These are phyloP conservation scores for Leishmania major DNA, from an alignment of 208 protist genomes.

Conservation along the genomic window DNA sequence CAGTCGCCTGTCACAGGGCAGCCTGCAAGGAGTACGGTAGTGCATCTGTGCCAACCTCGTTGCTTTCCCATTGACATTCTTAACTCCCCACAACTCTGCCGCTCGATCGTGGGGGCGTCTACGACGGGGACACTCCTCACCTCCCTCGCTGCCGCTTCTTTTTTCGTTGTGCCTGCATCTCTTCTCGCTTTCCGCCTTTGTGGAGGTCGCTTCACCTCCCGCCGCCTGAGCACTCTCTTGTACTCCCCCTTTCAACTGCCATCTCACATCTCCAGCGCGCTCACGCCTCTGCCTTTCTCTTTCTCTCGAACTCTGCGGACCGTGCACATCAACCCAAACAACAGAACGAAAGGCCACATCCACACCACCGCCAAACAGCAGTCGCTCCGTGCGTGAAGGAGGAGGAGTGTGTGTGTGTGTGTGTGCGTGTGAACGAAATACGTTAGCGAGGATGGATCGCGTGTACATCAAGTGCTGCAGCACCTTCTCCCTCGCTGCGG, in stretches of 20 bases:
- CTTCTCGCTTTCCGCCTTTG: conserved; percentile 8
- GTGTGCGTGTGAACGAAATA: background rate
- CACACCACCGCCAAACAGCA: background rate
- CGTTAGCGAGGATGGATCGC: conserved; percentile 32
- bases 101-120: background rate
- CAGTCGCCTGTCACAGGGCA: background rate
- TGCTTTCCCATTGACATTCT: background rate
- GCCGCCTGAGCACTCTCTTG: background rate
- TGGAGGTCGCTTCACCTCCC: background rate
- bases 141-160: conserved; percentile 1
- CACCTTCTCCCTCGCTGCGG: conserved; percentile 34
- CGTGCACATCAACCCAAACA: no score
- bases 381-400: background rate
- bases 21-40: background rate
- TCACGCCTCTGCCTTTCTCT: background rate
- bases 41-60: background rate
- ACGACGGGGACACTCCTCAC: background rate
- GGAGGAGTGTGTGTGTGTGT: background rate
- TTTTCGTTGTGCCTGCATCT: conserved; percentile 13
- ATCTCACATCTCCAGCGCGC: background rate
- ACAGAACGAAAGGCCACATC: background rate
- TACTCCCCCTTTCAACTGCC: background rate
- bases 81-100: background rate
- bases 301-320: background rate
- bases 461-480: conserved; percentile 49